Evolutionary conservation across 2,329 filamentous ascomycete species (phyloP).

Genomic region (Trichoderma sp.): DNA sequence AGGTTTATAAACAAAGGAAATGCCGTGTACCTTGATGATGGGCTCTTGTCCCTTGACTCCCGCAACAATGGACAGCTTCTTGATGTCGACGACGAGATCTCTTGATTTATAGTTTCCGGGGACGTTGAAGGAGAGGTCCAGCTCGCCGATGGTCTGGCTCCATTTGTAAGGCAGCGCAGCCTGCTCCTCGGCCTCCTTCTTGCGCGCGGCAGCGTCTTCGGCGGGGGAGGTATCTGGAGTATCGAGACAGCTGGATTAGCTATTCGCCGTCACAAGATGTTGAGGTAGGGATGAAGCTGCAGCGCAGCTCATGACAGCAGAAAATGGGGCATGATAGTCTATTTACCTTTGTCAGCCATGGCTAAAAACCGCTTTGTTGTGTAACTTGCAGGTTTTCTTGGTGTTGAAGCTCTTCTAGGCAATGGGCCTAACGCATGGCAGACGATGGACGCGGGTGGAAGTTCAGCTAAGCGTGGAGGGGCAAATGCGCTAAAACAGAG

Average conservation of each 20-base stretch:
- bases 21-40: conserved; percentile 70
- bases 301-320: not conserved
- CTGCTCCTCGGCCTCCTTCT: conserved; percentile 84
- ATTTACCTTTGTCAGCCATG: conserved; percentile 50
- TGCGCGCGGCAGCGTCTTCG: conserved; percentile 62
- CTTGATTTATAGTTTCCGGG: conserved; percentile 81
- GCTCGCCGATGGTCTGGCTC: conserved; percentile 87
- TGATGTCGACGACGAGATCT: conserved; percentile 82
- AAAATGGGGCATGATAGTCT: not conserved
- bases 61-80: conserved; percentile 75
- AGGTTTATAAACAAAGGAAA: not conserved
- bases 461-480: conserved; percentile 32
- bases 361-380: conserved; percentile 20
- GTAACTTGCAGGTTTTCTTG: conserved; percentile 10
- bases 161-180: conserved; percentile 94
- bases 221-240: conserved; percentile 56
- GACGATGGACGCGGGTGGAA: conserved; percentile 34
- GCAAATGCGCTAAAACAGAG: conserved; percentile 28
- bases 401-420: not conserved
- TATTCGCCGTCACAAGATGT: not conserved
- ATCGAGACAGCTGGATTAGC: conserved; percentile 17
- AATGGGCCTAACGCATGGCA: not conserved
- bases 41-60: conserved; percentile 87
- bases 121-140: conserved; percentile 78
- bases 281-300: not conserved